Conservation (phyloP, 495 filamentous ascomycete genomes). For the Astrocystis sublimbata region DNA sequence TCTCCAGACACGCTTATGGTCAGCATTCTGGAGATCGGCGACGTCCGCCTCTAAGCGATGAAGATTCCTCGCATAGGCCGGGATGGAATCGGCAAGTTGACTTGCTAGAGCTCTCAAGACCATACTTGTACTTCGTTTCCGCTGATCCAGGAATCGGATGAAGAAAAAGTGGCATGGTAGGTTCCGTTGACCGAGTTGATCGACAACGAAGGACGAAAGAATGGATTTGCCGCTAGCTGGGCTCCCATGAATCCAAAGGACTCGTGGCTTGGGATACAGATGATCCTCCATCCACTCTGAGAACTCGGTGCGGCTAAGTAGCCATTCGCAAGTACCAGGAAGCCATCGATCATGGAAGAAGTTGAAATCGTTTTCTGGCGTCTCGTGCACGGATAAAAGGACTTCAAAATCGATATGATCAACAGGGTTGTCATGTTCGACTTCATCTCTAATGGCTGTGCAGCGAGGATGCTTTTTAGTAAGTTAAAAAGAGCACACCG, state of each 20-base stretch:
- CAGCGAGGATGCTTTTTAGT: background rate
- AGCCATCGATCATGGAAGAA: constrained; percentile 41
- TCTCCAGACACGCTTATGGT: background rate
- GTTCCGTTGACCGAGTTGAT: constrained; percentile 26
- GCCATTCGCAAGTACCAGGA: constrained; percentile 42
- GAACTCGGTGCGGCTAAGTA: constrained; percentile 26
- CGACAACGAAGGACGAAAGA: constrained; percentile 36
- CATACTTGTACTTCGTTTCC: constrained; percentile 23
- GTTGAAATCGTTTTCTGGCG: constrained; percentile 36
- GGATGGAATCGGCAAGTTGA: constrained; percentile 31
- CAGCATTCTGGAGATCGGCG: constrained; percentile 19
- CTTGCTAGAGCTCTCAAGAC: constrained; percentile 36
- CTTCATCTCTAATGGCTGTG: background rate
- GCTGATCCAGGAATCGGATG: constrained; percentile 27
- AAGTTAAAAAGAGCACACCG: background rate
- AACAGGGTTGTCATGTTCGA: background rate
- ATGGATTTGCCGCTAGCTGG: constrained; percentile 42
- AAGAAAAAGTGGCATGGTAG: constrained; percentile 39
- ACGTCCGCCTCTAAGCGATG: constrained; percentile 26
- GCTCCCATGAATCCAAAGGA: constrained; percentile 32
- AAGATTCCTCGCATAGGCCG: constrained; percentile 20
- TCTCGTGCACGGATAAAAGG: constrained; percentile 23
- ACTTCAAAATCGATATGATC: constrained; percentile 2
- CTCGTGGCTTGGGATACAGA: background rate
- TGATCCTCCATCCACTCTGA: constrained; percentile 24